Evolutionary conservation across 257 asterid species (phyloP).

Genomic region (Schizonepeta tenuifolia): DNA sequence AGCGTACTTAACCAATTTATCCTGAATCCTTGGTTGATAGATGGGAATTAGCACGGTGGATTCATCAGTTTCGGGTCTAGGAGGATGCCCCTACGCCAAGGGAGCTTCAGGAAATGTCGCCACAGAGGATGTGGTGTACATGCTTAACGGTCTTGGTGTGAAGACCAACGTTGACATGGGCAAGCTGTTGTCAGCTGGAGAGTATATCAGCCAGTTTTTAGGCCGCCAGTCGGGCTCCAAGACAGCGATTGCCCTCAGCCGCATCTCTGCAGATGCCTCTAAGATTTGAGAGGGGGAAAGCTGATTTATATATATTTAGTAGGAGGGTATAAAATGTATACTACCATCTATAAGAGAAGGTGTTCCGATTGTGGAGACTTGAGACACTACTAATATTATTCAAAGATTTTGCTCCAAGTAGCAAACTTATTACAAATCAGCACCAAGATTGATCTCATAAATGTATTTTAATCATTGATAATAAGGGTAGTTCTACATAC

Average conservation of each 20-base stretch:
- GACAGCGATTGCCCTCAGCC: conserved; percentile 72
- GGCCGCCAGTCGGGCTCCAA: conserved; percentile 81
- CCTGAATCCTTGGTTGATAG: conserved; percentile 42
- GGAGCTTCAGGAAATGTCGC: conserved; percentile 97
- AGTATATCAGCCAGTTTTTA: conserved; percentile 64
- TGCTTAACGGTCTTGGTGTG: conserved; percentile 83
- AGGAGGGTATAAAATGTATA: conserved; percentile 3
- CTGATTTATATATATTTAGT: not conserved
- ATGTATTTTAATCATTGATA: not conserved
- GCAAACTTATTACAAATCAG: not conserved
- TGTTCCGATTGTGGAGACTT: conserved; percentile 11
- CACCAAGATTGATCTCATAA: not conserved
- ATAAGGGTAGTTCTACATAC: no score
- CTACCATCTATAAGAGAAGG: conserved; percentile 17
- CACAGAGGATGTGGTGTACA: conserved; percentile 89
- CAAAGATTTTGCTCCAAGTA: not conserved
- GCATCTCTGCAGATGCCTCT: conserved; percentile 46
- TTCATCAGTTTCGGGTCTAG: conserved; percentile 83
- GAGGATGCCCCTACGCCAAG: conserved; percentile 94
- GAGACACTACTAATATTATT: not conserved
- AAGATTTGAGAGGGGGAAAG: conserved; percentile 45
- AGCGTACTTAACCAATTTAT: not conserved
- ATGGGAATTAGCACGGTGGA: conserved; percentile 92
- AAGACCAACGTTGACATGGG: conserved; percentile 67
- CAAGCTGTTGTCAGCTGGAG: conserved; percentile 76